phyloP scores from a whole-genome alignment of 108 stramenopile genomes.

The Fragilaria crotonensis region DNA sequence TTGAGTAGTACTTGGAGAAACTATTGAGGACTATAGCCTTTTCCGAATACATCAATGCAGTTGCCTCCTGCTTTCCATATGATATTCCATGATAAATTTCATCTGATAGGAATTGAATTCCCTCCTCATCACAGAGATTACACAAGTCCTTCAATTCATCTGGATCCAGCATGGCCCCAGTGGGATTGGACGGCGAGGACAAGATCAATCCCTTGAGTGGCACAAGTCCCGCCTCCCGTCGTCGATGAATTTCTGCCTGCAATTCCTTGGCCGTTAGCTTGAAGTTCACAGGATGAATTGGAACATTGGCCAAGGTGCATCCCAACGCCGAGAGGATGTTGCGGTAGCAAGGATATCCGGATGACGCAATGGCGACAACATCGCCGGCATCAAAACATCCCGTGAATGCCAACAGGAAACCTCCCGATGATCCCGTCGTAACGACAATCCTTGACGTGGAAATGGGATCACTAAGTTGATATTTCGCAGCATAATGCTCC shows the following conservation, averaged over 20 bases:
- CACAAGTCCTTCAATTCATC: slow-evolving; percentile 76
- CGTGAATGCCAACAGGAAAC: slow-evolving; percentile 81
- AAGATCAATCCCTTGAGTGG: slow-evolving; percentile 79
- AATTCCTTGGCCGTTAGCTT: slow-evolving; percentile 81
- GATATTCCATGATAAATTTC: slow-evolving; percentile 95
- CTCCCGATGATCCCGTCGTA: slow-evolving; percentile 83
- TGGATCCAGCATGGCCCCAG: slow-evolving; percentile 79
- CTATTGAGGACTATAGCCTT: slow-evolving; percentile 84
- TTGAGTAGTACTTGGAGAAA: slow-evolving; percentile 92
- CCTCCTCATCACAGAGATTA: slow-evolving; percentile 63
- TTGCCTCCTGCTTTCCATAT: slow-evolving; percentile 80
- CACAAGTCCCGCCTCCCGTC: slow-evolving; percentile 24
- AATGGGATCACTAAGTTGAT: slow-evolving; percentile 23
- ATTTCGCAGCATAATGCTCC: slow-evolving; percentile 53
- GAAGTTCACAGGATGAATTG: slow-evolving; percentile 67
- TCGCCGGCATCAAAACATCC: slow-evolving; percentile 86
- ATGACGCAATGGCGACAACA: slow-evolving; percentile 67
- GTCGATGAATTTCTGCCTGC: slow-evolving; percentile 32
- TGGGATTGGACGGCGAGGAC: slow-evolving; percentile 81
- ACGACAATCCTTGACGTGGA: slow-evolving; percentile 62
- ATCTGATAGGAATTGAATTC: slow-evolving; percentile 83
- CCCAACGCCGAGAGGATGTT: slow-evolving; percentile 81
- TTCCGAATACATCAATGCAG: slow-evolving; percentile 63
- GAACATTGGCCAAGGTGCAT: slow-evolving; percentile 51
- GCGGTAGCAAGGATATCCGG: slow-evolving; percentile 92